These are phyloP conservation scores for Bacidia rubella DNA, from an alignment of 495 filamentous ascomycete species.

Conservation along the genomic window DNA sequence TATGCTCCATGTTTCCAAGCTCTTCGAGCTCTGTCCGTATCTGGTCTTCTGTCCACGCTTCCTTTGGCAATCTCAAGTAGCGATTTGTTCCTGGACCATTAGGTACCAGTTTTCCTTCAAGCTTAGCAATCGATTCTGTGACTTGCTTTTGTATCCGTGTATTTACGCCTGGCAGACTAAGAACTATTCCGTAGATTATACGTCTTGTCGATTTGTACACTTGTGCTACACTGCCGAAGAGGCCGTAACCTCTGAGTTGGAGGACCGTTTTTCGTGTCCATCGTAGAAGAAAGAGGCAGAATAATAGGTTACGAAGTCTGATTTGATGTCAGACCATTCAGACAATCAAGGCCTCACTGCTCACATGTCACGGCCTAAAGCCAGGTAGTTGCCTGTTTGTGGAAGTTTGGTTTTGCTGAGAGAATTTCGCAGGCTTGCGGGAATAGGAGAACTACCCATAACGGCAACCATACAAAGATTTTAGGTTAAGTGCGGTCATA, in stretches of 20 bases:
- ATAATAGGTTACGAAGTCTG: constrained; percentile 77
- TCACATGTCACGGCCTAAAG: constrained; percentile 13
- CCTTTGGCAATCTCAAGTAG: constrained; percentile 65
- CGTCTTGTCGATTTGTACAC: constrained; percentile 55
- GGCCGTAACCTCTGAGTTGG: constrained; percentile 76
- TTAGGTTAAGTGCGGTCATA: too few relatives aligned
- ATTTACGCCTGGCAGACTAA: constrained; percentile 72
- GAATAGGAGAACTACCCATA: constrained; percentile 15
- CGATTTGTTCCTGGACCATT: constrained; percentile 56
- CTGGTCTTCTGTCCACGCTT: constrained; percentile 71
- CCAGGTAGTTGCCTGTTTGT: constrained; percentile 10
- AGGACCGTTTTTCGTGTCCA: constrained; percentile 70
- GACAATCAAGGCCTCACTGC: neutral
- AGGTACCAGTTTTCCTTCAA: constrained; percentile 71
- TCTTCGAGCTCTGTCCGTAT: constrained; percentile 67
- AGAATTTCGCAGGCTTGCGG: constrained; percentile 14
- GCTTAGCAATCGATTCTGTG: constrained; percentile 50
- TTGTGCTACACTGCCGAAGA: constrained; percentile 64
- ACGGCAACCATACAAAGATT: neutral
- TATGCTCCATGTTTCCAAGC: constrained; percentile 78
- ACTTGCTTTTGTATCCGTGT: constrained; percentile 72
- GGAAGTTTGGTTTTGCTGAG: constrained; percentile 5
- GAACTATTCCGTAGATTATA: constrained; percentile 70
- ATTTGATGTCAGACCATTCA: neutral
- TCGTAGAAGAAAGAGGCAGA: constrained; percentile 78